A percentile compares a stretch with the other conserved stretches of the same genome.
phyloP scores from a whole-genome alignment of 169 alveolate species.

The Perkinsus chesapeaki region DNA sequence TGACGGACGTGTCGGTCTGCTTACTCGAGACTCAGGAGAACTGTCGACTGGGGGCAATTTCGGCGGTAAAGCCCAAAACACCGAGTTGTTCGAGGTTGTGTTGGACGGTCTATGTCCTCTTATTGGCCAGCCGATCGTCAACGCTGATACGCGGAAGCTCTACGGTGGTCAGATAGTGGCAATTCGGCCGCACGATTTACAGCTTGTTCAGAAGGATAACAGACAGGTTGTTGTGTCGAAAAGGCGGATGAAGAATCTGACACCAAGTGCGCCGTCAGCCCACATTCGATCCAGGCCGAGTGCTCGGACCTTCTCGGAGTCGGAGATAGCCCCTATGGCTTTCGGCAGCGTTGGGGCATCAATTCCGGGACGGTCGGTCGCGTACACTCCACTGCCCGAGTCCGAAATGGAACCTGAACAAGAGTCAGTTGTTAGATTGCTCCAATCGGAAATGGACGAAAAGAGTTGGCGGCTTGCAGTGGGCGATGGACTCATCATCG shows the following conservation, averaged over 20 bases:
- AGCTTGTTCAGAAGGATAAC: not conserved
- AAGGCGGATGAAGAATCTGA: not conserved
- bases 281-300: not conserved
- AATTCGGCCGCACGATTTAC: not conserved
- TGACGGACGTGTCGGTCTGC: not conserved
- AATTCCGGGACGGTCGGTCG: not conserved
- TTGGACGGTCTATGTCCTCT: constrained; percentile 8
- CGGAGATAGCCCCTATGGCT: not conserved
- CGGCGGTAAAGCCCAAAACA: not conserved
- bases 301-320: not conserved
- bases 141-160: not conserved
- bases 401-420: not conserved
- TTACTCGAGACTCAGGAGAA: not conserved
- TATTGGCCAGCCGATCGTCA: not conserved
- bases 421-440: not conserved
- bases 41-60: not conserved
- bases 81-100: constrained; percentile 4
- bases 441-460: not conserved
- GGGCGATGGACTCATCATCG: constrained; percentile 6
- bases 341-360: not conserved
- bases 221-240: not conserved
- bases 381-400: not conserved
- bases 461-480: not conserved
- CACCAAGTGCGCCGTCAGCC: not conserved
- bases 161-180: not conserved